phyloP scores from a whole-genome alignment of 2,329 filamentous ascomycete species.

The Sordariomycetes sp. region DNA sequence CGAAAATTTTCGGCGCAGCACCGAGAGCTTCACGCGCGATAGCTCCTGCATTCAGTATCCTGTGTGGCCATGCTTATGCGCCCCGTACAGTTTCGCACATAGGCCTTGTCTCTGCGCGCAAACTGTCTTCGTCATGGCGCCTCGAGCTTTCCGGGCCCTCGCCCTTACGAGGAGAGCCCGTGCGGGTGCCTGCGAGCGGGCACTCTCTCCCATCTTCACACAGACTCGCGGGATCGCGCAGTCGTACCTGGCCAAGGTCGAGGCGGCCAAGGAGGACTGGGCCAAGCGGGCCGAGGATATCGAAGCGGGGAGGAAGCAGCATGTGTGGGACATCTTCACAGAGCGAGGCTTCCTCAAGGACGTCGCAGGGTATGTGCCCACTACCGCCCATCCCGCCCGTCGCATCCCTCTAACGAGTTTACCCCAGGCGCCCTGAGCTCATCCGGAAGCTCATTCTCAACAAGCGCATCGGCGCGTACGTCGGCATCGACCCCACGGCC shows the following conservation, averaged over 20 bases:
- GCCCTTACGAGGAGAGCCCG: background rate
- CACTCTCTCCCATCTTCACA: background rate
- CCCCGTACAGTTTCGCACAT: background rate
- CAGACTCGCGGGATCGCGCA: constrained; percentile 21
- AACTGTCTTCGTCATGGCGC: constrained; percentile 2
- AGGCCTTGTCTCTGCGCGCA: background rate
- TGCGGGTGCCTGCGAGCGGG: background rate
- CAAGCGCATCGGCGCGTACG: constrained; percentile 61
- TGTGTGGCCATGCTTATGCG: background rate
- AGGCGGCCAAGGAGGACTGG: constrained; percentile 32
- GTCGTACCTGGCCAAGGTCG: constrained; percentile 28
- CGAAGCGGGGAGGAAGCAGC: constrained; percentile 29
- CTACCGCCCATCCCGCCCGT: background rate
- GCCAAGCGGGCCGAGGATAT: constrained; percentile 30
- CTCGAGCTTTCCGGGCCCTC: background rate
- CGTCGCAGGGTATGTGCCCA: constrained; percentile 50
- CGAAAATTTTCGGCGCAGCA: constrained; percentile 1
- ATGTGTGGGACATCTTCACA: constrained; percentile 52
- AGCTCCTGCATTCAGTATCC: background rate
- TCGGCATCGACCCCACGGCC: constrained; percentile 73
- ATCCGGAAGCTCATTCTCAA: constrained; percentile 51
- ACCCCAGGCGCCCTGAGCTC: constrained; percentile 26
- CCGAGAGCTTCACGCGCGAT: background rate
- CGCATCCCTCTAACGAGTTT: background rate
- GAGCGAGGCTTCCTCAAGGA: constrained; percentile 64